A percentile compares a stretch with the other conserved stretches of the same genome.
phyloP scores from a whole-genome alignment of 345 rosid genomes.

The Eucalyptus dawsonii region DNA sequence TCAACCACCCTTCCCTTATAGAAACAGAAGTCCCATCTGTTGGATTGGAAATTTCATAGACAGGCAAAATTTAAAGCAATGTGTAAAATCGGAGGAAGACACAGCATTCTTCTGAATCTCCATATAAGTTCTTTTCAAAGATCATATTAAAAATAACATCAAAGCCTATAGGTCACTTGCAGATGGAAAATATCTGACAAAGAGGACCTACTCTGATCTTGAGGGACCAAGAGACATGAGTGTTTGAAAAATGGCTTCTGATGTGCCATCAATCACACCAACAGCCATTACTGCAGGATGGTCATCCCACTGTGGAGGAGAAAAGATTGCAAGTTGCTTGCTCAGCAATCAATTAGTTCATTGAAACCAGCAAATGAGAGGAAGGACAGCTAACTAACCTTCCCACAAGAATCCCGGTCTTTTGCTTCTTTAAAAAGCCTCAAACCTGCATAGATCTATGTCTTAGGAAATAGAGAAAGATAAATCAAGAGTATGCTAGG shows the following conservation, averaged over 20 bases:
- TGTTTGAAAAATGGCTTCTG: slow-evolving; percentile 86
- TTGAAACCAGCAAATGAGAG: not conserved
- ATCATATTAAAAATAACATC: not conserved
- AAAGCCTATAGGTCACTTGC: not conserved
- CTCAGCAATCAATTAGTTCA: not conserved
- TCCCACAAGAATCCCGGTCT: slow-evolving; percentile 57
- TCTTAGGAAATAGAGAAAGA: not conserved
- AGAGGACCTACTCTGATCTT: slow-evolving; percentile 63
- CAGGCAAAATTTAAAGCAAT: not conserved
- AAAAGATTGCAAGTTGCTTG: not conserved
- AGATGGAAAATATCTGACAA: not conserved
- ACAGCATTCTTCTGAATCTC: not conserved
- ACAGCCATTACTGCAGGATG: slow-evolving; percentile 99
- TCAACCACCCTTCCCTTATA: slow-evolving; percentile 84
- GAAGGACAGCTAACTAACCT: slow-evolving; percentile 25
- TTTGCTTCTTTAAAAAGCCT: slow-evolving; percentile 91
- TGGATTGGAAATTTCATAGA: slow-evolving; percentile 1
- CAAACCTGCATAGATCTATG: slow-evolving; percentile 41
- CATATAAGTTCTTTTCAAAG: not conserved
- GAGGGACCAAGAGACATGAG: slow-evolving; percentile 95
- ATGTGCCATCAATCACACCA: slow-evolving; percentile 86
- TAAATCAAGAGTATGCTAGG: not conserved
- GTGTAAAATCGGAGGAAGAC: not conserved
- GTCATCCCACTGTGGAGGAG: slow-evolving; percentile 68
- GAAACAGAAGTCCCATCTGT: slow-evolving; percentile 98